Conservation (phyloP, 371 early-diverging fungal species). For the Thermomucor indicae-seudaticae region DNA sequence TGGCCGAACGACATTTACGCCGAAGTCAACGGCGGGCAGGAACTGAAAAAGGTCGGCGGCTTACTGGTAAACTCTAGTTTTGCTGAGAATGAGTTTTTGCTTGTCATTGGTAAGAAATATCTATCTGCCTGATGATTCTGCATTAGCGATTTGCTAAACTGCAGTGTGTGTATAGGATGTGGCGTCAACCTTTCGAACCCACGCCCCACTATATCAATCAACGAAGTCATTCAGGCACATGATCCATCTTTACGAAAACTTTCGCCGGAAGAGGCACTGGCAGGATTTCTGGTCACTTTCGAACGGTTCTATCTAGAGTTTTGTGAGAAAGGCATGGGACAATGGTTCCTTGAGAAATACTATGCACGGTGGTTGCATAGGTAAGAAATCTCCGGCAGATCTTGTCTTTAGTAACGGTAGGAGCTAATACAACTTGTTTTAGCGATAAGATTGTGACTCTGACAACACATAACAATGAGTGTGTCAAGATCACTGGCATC, state of each 20-base stretch:
- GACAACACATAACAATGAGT: conserved; percentile 51
- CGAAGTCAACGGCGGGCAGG: conserved; percentile 14
- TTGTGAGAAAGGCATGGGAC: conserved; percentile 61
- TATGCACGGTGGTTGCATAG: conserved; percentile 86
- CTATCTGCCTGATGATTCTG: too few relatives aligned
- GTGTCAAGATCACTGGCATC: conserved; percentile 73
- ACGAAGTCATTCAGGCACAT: conserved; percentile 69
- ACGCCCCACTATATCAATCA: conserved; percentile 80
- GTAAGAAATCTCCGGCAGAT: conserved; percentile 24
- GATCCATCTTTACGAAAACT: conserved; percentile 27
- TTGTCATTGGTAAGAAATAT: conserved; percentile 69
- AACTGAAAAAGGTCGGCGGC: conserved; percentile 81
- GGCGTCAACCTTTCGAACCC: conserved; percentile 84
- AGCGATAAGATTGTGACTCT: conserved; percentile 69
- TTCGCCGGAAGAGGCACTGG: conserved; percentile 70
- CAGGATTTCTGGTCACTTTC: conserved; percentile 70
- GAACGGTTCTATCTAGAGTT: conserved; percentile 71
- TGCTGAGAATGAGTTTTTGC: conserved; percentile 60
- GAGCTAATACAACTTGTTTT: neutral
- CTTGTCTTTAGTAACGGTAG: neutral
- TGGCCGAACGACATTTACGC: conserved; percentile 98
- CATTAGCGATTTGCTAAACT: neutral
- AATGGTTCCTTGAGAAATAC: conserved; percentile 69
- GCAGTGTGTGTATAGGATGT: conserved; percentile 44
- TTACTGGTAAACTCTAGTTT: conserved; percentile 81